phyloP scores from a whole-genome alignment of 345 rosid species.

The thale cress (Arabidopsis thaliana) region TAIR10.1 NC_003074.8:9069501-9070000 shows the following conservation, averaged over 20 bases:
- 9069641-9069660: constrained; percentile 45
- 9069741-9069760: constrained; percentile 42
- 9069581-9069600: constrained; percentile 56
- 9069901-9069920: constrained; percentile 78
- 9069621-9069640: constrained; percentile 43
- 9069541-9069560: constrained; percentile 16
- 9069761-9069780: constrained; percentile 49
- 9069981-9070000: background rate
- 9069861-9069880: constrained; percentile 78
- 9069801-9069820: constrained; percentile 89
- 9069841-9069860: constrained; percentile 66
- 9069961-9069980: background rate
- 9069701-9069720: constrained; percentile 54
- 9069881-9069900: constrained; percentile 88
- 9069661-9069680: constrained; percentile 58
- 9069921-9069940: constrained; percentile 84
- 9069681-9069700: constrained; percentile 54
- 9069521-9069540: constrained; percentile 11
- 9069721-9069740: constrained; percentile 50
- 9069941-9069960: constrained; percentile 75
- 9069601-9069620: constrained; percentile 41
- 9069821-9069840: constrained; percentile 75
- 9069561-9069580: constrained; percentile 29
- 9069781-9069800: constrained; percentile 50
- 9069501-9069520: constrained; percentile 47